Percentiles rank a stretch among this genome's conserved stretches.
Conservation (phyloP, 495 filamentous ascomycete genomes). For the Talaromyces liani region DNA sequence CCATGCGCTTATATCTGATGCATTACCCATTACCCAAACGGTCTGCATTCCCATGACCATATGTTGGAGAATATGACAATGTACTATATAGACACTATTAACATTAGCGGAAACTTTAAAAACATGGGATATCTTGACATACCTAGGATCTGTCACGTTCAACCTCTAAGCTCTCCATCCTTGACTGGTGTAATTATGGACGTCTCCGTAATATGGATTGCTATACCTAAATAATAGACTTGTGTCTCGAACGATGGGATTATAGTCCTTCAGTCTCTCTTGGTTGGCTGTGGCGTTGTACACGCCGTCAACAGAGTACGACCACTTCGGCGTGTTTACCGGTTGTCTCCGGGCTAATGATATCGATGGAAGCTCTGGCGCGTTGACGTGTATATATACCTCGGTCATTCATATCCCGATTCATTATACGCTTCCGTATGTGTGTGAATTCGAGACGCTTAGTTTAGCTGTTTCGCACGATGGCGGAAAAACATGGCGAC, state of each 20-base stretch:
- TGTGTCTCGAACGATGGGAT: constrained; percentile 45
- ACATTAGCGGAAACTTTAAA: background rate
- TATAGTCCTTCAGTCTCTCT: constrained; percentile 29
- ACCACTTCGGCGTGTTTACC: constrained; percentile 44
- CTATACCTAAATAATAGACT: constrained; percentile 46
- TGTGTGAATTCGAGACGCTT: constrained; percentile 40
- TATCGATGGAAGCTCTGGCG: constrained; percentile 29
- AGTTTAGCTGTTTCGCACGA: constrained; percentile 41
- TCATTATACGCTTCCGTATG: constrained; percentile 39
- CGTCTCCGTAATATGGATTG: background rate
- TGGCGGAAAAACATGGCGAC: constrained; percentile 41
- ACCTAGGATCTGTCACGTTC: constrained; percentile 36
- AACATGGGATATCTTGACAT: background rate
- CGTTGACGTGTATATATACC: constrained; percentile 43
- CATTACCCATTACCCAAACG: constrained; percentile 45
- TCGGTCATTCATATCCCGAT: constrained; percentile 45
- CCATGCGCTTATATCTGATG: constrained; percentile 29
- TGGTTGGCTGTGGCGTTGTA: constrained; percentile 49
- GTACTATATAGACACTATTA: constrained; percentile 51
- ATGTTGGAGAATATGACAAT: constrained; percentile 54
- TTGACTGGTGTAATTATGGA: constrained; percentile 12
- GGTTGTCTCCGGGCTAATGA: constrained; percentile 41
- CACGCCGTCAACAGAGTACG: constrained; percentile 37
- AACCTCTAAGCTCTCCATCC: constrained; percentile 56
- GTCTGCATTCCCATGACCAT: constrained; percentile 51